Evolutionary conservation across 139 green algal species (phyloP), one percentile per base, ranked within the genome.

Genomic region (Deuterostichococcus epilithicus): DNA sequence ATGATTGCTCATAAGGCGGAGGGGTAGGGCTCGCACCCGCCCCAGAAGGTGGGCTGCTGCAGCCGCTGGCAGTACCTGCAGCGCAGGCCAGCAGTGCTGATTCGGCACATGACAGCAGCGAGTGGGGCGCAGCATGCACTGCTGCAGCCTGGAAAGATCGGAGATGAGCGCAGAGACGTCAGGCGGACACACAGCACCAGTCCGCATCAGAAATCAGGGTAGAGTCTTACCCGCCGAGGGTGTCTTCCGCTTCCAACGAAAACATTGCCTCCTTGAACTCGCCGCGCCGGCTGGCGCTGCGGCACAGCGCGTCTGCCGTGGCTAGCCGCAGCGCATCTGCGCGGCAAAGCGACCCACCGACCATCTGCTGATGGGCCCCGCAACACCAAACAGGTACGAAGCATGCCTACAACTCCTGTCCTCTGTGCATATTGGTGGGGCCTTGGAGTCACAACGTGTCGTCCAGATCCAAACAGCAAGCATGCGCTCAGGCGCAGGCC

Each of bases 21-120:
- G 10, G 13, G 42, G 10, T 23, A 52, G 42, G 8, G 42, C 42
- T 13, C 52, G 8, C 18, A 63, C 52, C 89, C 89, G 28, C 89
- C 89, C 89, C 89, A 93, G 65, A 93, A 93, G 20, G 42, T 80
- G 0, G 84, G 73, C 0, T 73, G 36, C 36, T 84, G 15, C 8
- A 94, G 77, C 35, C 86, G 77, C 34, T 79, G 37, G 78, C 89
- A 94, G 76, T 94, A 94, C 65, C 80, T 88, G 78, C 73, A 77
- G 6, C 0, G 26, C 42, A 52, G 42, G 42, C 42, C 42, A 52
- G 42, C 59, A 68, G 59, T 26, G 18, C 18, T 18, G 5, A 68
- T 26, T 8, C 59, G 23, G 59, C 59, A 68, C 13, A 68, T 33
- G 59, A 45, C 1, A 20, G 15, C 52, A 52, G 18, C 5, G 25